A percentile compares a stretch with the other conserved stretches of the same genome.
These are phyloP conservation scores for Wickerhamomyces chambardii DNA, from an alignment of 805 yeast genomes.

Conservation along the genomic window DNA sequence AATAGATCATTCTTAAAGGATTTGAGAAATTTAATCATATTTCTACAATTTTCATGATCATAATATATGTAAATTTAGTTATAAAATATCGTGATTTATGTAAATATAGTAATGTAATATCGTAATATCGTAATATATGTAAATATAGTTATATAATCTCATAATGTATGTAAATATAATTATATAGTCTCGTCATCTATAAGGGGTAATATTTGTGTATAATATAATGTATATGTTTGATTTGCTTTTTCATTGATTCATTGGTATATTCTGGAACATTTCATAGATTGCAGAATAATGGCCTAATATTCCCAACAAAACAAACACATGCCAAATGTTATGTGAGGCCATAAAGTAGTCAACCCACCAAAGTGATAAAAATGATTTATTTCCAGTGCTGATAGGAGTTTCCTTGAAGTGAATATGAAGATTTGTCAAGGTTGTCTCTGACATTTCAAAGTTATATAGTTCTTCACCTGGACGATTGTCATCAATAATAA, in stretches of 20 bases:
- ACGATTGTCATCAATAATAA: constrained; percentile 35
- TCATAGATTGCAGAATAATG: constrained; percentile 75
- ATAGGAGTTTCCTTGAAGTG: constrained; percentile 36
- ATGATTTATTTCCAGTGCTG: constrained; percentile 21
- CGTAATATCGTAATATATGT: too few relatives aligned
- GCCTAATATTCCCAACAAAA: constrained; percentile 80
- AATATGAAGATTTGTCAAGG: constrained; percentile 18
- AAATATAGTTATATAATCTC: too few relatives aligned
- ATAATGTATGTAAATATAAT: too few relatives aligned
- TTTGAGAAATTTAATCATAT: too few relatives aligned
- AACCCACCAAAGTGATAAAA: constrained; percentile 73
- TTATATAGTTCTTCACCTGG: constrained; percentile 26
- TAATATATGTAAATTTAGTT: too few relatives aligned
- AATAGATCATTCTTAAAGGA: too few relatives aligned
- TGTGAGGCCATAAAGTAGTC: constrained; percentile 73
- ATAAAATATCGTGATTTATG: too few relatives aligned
- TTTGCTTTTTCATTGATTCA: constrained; percentile 3
- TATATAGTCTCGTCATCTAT: too few relatives aligned
- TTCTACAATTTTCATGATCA: too few relatives aligned
- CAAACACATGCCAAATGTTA: constrained; percentile 91
- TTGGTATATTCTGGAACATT: constrained; percentile 43
- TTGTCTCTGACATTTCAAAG: constrained; percentile 19
- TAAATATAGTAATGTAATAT: too few relatives aligned
- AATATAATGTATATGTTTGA: too few relatives aligned
- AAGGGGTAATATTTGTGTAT: too few relatives aligned